phyloP scores from a whole-genome alignment of 306 rosid species.

The Alnus glutinosa region DNA sequence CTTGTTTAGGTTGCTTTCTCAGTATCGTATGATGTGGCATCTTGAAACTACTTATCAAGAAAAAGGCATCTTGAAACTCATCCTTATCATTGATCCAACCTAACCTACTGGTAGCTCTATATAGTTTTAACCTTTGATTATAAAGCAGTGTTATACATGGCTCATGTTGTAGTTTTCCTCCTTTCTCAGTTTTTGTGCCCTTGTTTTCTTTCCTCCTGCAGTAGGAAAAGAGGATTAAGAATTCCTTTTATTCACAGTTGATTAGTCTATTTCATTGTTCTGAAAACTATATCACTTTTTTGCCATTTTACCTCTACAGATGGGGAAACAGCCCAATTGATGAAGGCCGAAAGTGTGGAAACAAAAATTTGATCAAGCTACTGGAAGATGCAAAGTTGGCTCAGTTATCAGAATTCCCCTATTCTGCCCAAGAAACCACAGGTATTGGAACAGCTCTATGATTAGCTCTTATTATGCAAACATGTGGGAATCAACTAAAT shows the following conservation, averaged over 20 bases:
- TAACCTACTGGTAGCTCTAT: neutral
- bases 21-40: neutral
- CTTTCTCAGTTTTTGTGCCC: neutral
- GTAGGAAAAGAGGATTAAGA: neutral
- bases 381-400: conserved; percentile 73
- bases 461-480: neutral
- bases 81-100: neutral
- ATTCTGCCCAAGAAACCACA: conserved; percentile 41
- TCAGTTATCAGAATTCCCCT: conserved; percentile 56
- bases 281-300: neutral
- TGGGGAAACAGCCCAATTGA: conserved; percentile 96
- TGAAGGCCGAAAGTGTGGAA: conserved; percentile 83
- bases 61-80: conserved; percentile 1
- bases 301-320: conserved; percentile 39
- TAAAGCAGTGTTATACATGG: neutral
- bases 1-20: neutral
- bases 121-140: neutral
- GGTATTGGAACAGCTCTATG: conserved; percentile 40
- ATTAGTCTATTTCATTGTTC: conserved; percentile 2
- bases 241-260: neutral
- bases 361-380: conserved; percentile 71
- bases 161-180: neutral
- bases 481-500: neutral
- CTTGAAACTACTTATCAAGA: neutral
- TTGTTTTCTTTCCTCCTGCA: conserved; percentile 22